Percentiles rank a stretch among this genome's conserved stretches.
phyloP scores from a whole-genome alignment of 441 rosid species.

The Populus hybrid region DNA sequence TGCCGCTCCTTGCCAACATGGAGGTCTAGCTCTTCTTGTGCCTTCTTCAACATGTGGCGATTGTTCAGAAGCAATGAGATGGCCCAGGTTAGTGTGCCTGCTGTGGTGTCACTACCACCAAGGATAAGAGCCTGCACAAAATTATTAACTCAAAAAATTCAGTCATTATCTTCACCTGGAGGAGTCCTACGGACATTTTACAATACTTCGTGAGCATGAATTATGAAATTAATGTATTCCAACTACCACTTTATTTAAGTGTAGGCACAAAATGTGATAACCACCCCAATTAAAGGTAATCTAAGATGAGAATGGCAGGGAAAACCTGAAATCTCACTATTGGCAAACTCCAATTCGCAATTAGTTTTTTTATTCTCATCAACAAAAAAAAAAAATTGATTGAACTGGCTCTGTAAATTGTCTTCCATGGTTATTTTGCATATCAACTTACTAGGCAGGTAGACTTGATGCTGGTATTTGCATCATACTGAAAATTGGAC shows the following conservation, averaged over 20 bases:
- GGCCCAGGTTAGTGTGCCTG: conserved; percentile 42
- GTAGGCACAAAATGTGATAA: not conserved
- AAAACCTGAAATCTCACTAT: not conserved
- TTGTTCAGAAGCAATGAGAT: conserved; percentile 36
- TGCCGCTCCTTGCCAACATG: conserved; percentile 42
- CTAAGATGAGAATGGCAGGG: not conserved
- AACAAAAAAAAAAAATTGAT: not conserved
- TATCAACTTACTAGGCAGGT: conserved; percentile 35
- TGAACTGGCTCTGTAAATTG: not conserved
- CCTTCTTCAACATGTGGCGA: conserved; percentile 36
- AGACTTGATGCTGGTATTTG: conserved; percentile 38
- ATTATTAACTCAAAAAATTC: not conserved
- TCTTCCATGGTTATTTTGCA: not conserved
- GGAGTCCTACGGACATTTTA: not conserved
- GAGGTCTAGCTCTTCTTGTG: conserved; percentile 52
- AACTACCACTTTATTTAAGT: not conserved
- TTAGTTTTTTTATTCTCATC: too few species aligned
- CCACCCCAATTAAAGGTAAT: not conserved
- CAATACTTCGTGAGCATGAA: not conserved
- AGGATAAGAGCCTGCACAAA: conserved; percentile 40
- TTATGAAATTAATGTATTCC: not conserved
- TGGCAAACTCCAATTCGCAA: not conserved
- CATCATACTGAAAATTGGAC: conserved; percentile 29
- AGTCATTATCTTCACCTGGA: not conserved
- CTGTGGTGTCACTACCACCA: conserved; percentile 51